Evolutionary conservation across 2,329 filamentous ascomycete species (phyloP), one percentile per base, ranked within the genome.

Genomic region (Aureobasidium sp.): DNA sequence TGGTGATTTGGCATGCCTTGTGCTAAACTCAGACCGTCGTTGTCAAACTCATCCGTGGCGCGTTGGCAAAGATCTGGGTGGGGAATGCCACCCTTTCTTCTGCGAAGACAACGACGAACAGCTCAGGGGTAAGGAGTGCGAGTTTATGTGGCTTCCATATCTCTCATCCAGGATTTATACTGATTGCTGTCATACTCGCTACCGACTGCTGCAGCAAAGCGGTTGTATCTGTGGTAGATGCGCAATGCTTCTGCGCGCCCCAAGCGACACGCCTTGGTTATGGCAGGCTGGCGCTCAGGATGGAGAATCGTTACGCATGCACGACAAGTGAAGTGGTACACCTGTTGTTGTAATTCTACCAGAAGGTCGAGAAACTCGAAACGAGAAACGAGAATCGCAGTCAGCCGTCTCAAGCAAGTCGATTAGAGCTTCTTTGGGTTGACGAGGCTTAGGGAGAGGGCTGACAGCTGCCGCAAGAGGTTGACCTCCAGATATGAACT

Each of bases 361-460:
- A 57, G 61, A 19, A 62, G 37, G 27, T 21, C 60, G 19, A 61
- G 35, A 37, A 61, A 59, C 9, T 25, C 21, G 53, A 67, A 58
- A 2, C 13, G 43, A 31, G 53, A 67, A 58, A 2, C 13, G 43
- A 31, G n/a, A 6, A 17, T 43, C 13, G 13, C 13, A n/a, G 19
- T 55, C 38, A 23, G 49, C 49, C 5, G 11, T 25, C 15, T 53
- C 35, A 4, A 53, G 35, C 35, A 40, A 10, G 17, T 11, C 23
- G 23, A 40, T 29, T 19, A 40, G 7, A 6, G 15, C 4, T 15
- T 7, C 33, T 3, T 38, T n/a, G 17, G 7, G 7, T 29, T 19
- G 29, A 31, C 17, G 2, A 25, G 6, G n/a, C 31, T 35, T 27
- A 37, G 47, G n/a, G 7, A 7, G 9, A 15, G 11, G 15, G 4